Evolutionary conservation across 306 rosid genomes (phyloP), one percentile per base, ranked within the genome.

Genomic region (Bauhinia variegata): DNA sequence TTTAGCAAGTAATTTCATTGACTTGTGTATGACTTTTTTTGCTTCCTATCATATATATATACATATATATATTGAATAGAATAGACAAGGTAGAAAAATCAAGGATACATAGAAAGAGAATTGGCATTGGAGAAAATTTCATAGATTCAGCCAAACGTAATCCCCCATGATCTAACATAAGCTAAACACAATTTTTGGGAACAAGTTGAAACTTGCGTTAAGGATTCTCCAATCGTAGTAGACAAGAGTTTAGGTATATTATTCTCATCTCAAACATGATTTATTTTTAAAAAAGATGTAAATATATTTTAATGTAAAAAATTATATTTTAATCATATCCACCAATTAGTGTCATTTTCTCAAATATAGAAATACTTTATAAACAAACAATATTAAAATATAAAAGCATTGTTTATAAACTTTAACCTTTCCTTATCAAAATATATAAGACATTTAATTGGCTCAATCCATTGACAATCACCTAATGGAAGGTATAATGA

Each of bases 1-100:
- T 1, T 1, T 64, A 56, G 19, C 59, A 41, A 57, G 63, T 41
- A 18, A 57, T 51, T 70, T 56, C 37, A 32, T 77, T 77, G 77
- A 70, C 81, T 58, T 63, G 7, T 19, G 6, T 30, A 54, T 50
- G 58, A 48, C 54, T 71, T 77, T n/a, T n/a, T n/a, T 67, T 54
- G 30, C 55, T 16, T 65, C 17, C 11, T 5, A 30, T 32, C 49
- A 52, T 38, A 60, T 32, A n/a, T n/a, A n/a, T n/a, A n/a, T n/a
- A n/a, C n/a, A n/a, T n/a, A n/a, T n/a, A n/a, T n/a, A n/a, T n/a
- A n/a, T n/a, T n/a, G n/a, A 51, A 41, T n/a, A 59, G 28, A 44
- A 44, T 18, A 31, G 2, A 53, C 62, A 9, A 32, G 23, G 41
- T 30, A 2, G 33, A 38, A 42, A 71, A 65, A n/a, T n/a, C n/a